phyloP scores from a whole-genome alignment of 2,329 filamentous ascomycete genomes.

The Aspergillus viridinutans region DNA sequence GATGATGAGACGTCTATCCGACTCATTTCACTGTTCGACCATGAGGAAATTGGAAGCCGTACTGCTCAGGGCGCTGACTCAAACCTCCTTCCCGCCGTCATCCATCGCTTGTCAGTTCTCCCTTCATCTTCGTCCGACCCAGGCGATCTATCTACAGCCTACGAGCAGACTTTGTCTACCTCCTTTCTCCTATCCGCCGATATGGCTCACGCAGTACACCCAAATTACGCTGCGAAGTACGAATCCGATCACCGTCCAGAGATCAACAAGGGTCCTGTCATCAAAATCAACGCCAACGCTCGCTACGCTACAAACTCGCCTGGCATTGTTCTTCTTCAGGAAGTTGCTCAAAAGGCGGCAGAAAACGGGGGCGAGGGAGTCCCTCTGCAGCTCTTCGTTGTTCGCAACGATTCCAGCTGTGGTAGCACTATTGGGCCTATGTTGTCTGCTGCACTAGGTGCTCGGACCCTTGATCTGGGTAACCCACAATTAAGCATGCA shows the following conservation, averaged over 20 bases:
- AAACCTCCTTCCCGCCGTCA: constrained; percentile 80
- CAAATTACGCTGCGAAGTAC: constrained; percentile 91
- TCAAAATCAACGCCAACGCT: constrained; percentile 98
- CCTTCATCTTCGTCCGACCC: constrained; percentile 58
- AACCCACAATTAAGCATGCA: constrained; percentile 97
- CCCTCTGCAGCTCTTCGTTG: constrained; percentile 91
- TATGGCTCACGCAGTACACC: constrained; percentile 95
- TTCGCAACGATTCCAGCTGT: constrained; percentile 90
- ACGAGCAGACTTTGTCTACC: constrained; percentile 84
- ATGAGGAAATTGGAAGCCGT: constrained; percentile 92
- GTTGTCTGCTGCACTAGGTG: constrained; percentile 79
- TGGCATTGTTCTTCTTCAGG: constrained; percentile 86
- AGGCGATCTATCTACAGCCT: constrained; percentile 68
- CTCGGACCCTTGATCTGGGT: constrained; percentile 84
- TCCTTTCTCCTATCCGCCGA: constrained; percentile 95
- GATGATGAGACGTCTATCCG: constrained; percentile 77
- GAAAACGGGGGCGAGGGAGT: constrained; percentile 61
- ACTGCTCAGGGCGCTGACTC: constrained; percentile 93
- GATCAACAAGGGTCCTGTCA: constrained; percentile 94
- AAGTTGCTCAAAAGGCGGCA: constrained; percentile 65
- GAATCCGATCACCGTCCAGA: constrained; percentile 85
- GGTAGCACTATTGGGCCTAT: constrained; percentile 98
- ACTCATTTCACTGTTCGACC: constrained; percentile 91
- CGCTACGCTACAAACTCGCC: constrained; percentile 96
- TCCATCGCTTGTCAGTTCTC: constrained; percentile 79